Base-by-base conservation (phyloP, 2,329 filamentous ascomycete species). In the Fusarium buxicola region DNA sequence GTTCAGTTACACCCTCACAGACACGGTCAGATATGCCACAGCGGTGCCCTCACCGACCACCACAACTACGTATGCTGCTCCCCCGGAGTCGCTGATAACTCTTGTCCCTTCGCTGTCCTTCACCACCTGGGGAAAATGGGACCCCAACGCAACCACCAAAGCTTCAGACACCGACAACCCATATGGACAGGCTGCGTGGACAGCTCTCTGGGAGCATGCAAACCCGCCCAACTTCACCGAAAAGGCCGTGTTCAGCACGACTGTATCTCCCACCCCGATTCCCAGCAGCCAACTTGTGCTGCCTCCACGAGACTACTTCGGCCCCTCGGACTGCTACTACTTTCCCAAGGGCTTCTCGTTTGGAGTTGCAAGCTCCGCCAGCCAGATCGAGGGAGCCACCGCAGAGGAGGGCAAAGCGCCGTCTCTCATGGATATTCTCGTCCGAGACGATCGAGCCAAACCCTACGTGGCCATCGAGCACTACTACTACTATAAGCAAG, bases 401-500 rank as follows among this genome's bases (percentile, higher is more conserved):
- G 75, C 77, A 2, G 73, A 77, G 2, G 78, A 82, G 46, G 81
- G 81, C 8, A 75, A 79, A 45, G 71, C 76, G 0, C 81, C 80
- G 0, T 74, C 75, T 4, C 67, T 80, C n/a, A 72, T 78, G 70
- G 81, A 83, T 45, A 74, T 80, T 60, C 74, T 77, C 5, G 63
- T 73, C 3, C 55, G 45, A 5, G 63, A 70, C 27, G 63, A 65
- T 6, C 44, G 68, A 2, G 48, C 58, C 5, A 75, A 77, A 38
- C 56, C 70, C 25, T 75, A 78, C 50, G 73, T 76, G 31, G 79
- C 79, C 3, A 82, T 80, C 36, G 81, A 83, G 71, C 78, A 84
- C 52, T 85, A 85, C 66, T 85, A 83, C 58, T 71, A 83, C 8
- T 86, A 85, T 65, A 85, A 84, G 69, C 83, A 85, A 70, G 81